Conservation (phyloP, 306 rosid species). For the Argentina anserina region DNA sequence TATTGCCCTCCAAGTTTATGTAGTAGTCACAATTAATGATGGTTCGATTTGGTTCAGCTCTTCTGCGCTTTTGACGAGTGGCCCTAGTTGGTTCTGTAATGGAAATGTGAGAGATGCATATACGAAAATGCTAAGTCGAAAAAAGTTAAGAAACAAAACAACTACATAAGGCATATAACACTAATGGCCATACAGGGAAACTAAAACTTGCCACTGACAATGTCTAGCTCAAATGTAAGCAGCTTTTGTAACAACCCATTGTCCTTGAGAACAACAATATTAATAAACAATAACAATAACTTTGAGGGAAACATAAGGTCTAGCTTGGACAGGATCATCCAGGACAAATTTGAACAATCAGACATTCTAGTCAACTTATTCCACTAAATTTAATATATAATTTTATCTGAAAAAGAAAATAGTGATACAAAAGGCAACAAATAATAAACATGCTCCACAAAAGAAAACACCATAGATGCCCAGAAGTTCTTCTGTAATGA, state of each 20-base stretch:
- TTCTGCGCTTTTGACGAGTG: conserved; percentile 54
- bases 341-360: conserved; percentile 3
- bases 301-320: not conserved
- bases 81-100: conserved; percentile 42
- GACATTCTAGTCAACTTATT: not conserved
- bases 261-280: not conserved
- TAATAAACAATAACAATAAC: not conserved
- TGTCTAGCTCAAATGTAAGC: not conserved
- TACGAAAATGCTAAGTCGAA: not conserved
- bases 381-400: not conserved
- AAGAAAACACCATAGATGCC: not conserved
- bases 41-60: conserved; percentile 37
- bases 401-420: not conserved
- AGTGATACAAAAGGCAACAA: not conserved
- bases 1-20: conserved; percentile 68
- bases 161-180: not conserved
- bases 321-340: not conserved
- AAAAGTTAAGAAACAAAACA: not conserved
- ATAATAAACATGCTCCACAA: not conserved
- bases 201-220: not conserved
- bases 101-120: conserved; percentile 6
- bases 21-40: conserved; percentile 49
- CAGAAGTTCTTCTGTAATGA: not conserved
- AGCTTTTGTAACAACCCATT: not conserved
- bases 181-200: not conserved